Base-by-base conservation (phyloP, 2,329 filamentous ascomycete genomes). In the Penicillium rolfsii region DNA sequence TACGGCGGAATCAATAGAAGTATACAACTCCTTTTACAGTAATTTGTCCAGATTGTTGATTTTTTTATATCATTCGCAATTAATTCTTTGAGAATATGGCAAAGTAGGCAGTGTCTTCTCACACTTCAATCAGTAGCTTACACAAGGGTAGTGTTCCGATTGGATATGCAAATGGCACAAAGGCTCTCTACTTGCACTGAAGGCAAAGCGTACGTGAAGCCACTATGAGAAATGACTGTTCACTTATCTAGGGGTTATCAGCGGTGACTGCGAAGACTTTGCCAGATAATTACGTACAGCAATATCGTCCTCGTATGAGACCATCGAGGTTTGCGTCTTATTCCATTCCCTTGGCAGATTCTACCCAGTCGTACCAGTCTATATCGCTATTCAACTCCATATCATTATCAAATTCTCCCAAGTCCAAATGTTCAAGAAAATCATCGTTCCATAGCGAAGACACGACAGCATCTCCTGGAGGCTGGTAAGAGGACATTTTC, bases 351-450 rank as follows among this genome's bases (percentile, higher is more conserved):
- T 73, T 74, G 1, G 74, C 73, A 59, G 74, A 75, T 57, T 77
- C 70, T 19, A 78, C 63, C 77, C 76, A 79, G 54, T 71, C 71
- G 62, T 75, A 74, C 76, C 77, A 79, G 59, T 78, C 65, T 19
- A 77, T 57, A n/a, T 76, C 73, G 7, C 55, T 58, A 50, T 74
- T 73, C 41, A 75, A 57, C 33, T 75, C 70, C 66, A 74, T 73
- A 12, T 57, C 58, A 16, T 53, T 45, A 56, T 63, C 57, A 9
- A 38, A 3, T 40, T 36, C 33, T 3, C 55, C 58, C n/a, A 54
- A 36, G 3, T 22, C 38, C 6, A 30, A 1, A 24, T 38, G 46
- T 8, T 40, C 14, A 3, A 55, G 12, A 2, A 16, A 65, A 36
- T 71, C 35, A 35, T 72, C 65, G 22, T 48, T n/a, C 64, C 63